Evolutionary conservation across 768 basidiomycete species (phyloP).

Genomic region (Tubosaeta sp.): DNA sequence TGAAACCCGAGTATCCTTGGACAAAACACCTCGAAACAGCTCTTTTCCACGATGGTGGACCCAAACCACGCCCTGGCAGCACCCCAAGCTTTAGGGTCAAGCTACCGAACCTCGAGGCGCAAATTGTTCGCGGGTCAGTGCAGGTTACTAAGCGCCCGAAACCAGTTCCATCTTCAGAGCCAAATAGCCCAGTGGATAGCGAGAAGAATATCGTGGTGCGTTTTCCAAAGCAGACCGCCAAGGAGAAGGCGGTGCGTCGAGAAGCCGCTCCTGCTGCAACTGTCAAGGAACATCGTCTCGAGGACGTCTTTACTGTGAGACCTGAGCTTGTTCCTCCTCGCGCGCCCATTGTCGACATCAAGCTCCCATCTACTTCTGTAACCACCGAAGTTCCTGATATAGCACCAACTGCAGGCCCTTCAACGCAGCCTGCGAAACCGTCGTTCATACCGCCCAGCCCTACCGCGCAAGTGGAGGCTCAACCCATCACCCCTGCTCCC

Average conservation of each 20-base stretch:
- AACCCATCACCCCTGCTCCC: constrained; percentile 1
- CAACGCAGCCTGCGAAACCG: constrained; percentile 8
- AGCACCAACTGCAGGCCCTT: constrained; percentile 6
- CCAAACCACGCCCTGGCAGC: constrained; percentile 56
- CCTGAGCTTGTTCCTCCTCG: constrained; percentile 39
- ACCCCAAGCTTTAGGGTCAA: constrained; percentile 57
- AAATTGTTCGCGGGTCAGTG: constrained; percentile 41
- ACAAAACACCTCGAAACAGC: constrained; percentile 79
- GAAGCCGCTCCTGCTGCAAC: constrained; percentile 19
- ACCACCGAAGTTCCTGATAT: background rate
- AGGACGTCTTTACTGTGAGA: constrained; percentile 58
- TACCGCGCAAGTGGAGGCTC: constrained; percentile 9
- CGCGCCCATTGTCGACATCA: constrained; percentile 23
- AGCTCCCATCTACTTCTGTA: constrained; percentile 29
- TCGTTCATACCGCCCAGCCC: constrained; percentile 8
- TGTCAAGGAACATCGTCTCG: constrained; percentile 38
- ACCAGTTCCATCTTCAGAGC: constrained; percentile 17
- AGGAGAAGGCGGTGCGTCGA: constrained; percentile 28
- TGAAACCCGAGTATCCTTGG: constrained; percentile 80
- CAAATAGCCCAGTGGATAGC: constrained; percentile 35
- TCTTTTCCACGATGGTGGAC: constrained; percentile 59
- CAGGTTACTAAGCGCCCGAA: constrained; percentile 7
- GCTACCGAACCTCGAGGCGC: constrained; percentile 47
- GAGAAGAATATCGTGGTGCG: constrained; percentile 52
- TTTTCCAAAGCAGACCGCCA: constrained; percentile 42